Base-by-base conservation (phyloP, 495 filamentous ascomycete genomes). In the Annulohypoxylon nitens region DNA sequence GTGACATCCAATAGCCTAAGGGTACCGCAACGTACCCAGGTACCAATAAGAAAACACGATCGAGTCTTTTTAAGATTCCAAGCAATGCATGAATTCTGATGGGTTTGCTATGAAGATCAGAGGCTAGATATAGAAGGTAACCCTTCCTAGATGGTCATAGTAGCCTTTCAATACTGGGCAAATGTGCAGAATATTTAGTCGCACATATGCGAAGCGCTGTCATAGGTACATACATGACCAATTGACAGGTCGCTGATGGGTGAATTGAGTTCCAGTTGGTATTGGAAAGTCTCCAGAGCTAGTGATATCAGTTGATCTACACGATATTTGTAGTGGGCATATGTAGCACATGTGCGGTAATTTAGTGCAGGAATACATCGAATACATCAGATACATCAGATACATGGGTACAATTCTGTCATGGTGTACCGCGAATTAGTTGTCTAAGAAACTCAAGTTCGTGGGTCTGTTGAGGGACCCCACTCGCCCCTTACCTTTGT, bases 401-500 rank as follows among this genome's bases (percentile, higher is more conserved):
- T 54, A 36, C 20, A 39, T 36, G 16, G 51, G 53, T 66, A 66
- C 54, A 66, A 23, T 62, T 39, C 25, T 64, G 41, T 73, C 57
- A 68, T 30, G 54, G 39, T 30, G 20, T 61, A 58, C 69, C 51
- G 6, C 10, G 41, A 62, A 47, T 25, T 57, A 20, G 53, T 74
- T 67, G 71, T 63, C 71, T 64, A 70, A 74, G 71, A 67, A 62
- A 74, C 71, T 50, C 36, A 60, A 18, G 26, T 39, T 45, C 12
- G 30, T 30, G 53, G n/a, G 34, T 12, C 66, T 63, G 50, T 63
- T 39, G 7, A 30, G 30, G 6, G 34, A 47, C 53, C 36, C 71
- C 71, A 68, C 72, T 53, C 23, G 63, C 67, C 67, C 72, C 67
- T 64, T 71, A 55, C 67, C 67, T 71, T 71, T 71, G 45, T 70